Evolutionary conservation across 2,329 filamentous ascomycete genomes (phyloP).

Genomic region (Daldinia sp.): DNA sequence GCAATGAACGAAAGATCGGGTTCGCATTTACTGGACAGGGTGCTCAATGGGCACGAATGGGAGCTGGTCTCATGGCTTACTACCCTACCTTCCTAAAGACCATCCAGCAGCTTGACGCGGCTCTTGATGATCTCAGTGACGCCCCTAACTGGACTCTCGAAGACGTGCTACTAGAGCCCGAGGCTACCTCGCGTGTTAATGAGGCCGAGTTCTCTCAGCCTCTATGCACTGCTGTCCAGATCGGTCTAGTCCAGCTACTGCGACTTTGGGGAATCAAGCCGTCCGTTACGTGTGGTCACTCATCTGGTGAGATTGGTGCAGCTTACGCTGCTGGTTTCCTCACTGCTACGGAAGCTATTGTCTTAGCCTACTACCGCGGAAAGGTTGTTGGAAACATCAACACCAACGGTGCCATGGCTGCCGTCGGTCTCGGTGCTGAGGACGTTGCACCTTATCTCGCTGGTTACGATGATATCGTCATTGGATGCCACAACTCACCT

Average conservation of each 20-base stretch:
- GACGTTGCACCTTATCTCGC: slow-evolving; percentile 43
- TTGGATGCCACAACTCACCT: slow-evolving; percentile 56
- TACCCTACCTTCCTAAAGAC: slow-evolving; percentile 17
- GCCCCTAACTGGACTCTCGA: slow-evolving; percentile 31
- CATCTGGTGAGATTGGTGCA: slow-evolving; percentile 60
- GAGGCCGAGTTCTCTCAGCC: slow-evolving; percentile 48
- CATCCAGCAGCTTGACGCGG: slow-evolving; percentile 35
- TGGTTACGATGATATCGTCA: slow-evolving; percentile 52
- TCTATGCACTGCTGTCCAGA: slow-evolving; percentile 61
- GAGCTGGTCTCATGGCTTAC: slow-evolving; percentile 38
- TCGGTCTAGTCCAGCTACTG: slow-evolving; percentile 57
- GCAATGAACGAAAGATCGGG: slow-evolving; percentile 10
- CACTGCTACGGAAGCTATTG: slow-evolving; percentile 46
- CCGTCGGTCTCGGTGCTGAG: slow-evolving; percentile 48
- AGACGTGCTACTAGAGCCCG: slow-evolving; percentile 22
- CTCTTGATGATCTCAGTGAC: slow-evolving; percentile 19
- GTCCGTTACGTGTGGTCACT: slow-evolving; percentile 55
- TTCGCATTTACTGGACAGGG: slow-evolving; percentile 49
- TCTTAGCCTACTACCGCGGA: slow-evolving; percentile 46
- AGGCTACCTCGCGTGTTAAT: slow-evolving; percentile 23
- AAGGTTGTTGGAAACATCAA: slow-evolving; percentile 13
- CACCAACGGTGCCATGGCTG: slow-evolving; percentile 49
- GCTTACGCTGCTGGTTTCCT: slow-evolving; percentile 53
- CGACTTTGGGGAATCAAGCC: slow-evolving; percentile 53
- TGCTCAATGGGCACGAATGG: slow-evolving; percentile 48